phyloP scores from a whole-genome alignment of 495 filamentous ascomycete species.

The Bacidia rubella region DNA sequence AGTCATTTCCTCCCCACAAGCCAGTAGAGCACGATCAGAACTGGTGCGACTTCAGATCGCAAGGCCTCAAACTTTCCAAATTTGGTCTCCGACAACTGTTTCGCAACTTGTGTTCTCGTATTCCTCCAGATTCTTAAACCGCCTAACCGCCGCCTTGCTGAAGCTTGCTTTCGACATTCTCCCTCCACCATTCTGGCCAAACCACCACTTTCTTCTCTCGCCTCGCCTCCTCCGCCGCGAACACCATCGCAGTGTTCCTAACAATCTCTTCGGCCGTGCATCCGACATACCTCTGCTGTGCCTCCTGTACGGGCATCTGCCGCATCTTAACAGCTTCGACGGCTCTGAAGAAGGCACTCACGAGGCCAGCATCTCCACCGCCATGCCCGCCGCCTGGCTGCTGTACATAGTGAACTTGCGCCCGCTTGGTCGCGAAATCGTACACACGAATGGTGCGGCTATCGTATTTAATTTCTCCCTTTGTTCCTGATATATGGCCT shows the following conservation, averaged over 20 bases:
- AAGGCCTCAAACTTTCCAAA: no score
- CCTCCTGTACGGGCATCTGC: conserved; percentile 50
- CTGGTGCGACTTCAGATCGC: no score
- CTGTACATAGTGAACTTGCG: conserved; percentile 7
- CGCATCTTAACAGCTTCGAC: conserved; percentile 65
- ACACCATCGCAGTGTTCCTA: conserved; percentile 83
- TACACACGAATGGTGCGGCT: conserved; percentile 30
- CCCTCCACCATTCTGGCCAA: conserved; percentile 68
- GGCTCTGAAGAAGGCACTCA: conserved; percentile 64
- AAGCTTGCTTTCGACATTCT: conserved; percentile 6
- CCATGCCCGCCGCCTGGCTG: conserved; percentile 46
- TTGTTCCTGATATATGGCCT: conserved; percentile 69
- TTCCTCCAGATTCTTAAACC: neutral
- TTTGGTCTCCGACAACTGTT: no score
- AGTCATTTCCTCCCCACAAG: no score
- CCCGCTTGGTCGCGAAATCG: conserved; percentile 23
- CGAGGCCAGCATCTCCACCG: conserved; percentile 76
- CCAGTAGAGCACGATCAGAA: neutral
- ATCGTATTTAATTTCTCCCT: conserved; percentile 73
- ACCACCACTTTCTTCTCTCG: conserved; percentile 51
- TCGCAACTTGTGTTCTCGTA: no score
- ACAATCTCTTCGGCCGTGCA: conserved; percentile 76
- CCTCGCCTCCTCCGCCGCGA: conserved; percentile 84
- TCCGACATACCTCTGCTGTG: conserved; percentile 63
- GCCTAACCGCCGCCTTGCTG: neutral